phyloP scores from a whole-genome alignment of 208 protist species.

The Acanthamoeba rhysodes region DNA sequence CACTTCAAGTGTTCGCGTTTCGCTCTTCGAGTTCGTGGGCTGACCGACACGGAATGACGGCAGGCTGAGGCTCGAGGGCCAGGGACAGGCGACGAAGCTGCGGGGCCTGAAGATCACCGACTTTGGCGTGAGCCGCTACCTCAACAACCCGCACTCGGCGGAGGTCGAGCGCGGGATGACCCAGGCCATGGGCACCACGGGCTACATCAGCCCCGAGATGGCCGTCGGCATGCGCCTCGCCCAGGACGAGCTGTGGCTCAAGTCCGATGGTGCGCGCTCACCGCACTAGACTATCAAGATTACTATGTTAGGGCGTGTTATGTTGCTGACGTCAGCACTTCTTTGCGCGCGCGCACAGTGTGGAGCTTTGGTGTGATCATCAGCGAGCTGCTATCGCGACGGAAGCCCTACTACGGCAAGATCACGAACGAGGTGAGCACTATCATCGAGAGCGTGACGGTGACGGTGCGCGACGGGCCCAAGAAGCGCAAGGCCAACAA shows the following conservation, averaged over 20 bases:
- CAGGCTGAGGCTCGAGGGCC: not conserved
- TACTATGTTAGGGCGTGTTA: not conserved
- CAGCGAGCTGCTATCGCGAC: not conserved
- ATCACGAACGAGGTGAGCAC: not conserved
- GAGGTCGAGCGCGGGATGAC: not conserved
- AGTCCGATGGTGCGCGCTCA: not conserved
- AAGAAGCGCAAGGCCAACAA: conserved; percentile 4
- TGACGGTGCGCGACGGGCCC: not conserved
- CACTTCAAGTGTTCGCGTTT: not conserved
- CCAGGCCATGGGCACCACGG: not conserved
- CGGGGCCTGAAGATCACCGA: not conserved
- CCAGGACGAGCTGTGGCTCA: conserved; percentile 15
- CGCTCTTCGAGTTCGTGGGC: too few relatives aligned
- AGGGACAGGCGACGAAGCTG: not conserved
- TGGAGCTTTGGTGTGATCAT: conserved; percentile 20
- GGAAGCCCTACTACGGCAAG: conserved; percentile 43
- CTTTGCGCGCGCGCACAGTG: not conserved
- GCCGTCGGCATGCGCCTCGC: not conserved
- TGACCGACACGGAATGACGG: not conserved
- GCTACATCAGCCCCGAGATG: conserved; percentile 30
- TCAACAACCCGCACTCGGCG: not conserved
- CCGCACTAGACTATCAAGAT: too few relatives aligned
- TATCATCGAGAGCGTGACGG: conserved; percentile 10
- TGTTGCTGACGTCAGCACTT: not conserved
- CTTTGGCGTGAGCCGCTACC: conserved; percentile 31